Conservation (phyloP, 1,139 yeast species). For the Saccharomycopsis phalli region DNA sequence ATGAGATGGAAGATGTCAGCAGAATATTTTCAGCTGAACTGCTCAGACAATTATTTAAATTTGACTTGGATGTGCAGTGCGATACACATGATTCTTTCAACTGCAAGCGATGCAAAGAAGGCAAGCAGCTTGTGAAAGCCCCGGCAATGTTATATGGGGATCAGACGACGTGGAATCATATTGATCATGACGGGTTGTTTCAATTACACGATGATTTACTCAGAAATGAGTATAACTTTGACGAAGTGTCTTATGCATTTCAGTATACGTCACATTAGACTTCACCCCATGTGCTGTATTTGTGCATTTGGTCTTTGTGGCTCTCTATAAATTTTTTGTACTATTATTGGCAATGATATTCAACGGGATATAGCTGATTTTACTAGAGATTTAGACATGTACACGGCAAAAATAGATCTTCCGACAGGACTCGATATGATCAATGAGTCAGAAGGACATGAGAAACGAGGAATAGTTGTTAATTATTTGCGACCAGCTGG, state of each 20-base stretch:
- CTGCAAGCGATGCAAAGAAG: constrained; percentile 74
- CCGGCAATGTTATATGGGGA: constrained; percentile 96
- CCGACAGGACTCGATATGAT: background rate
- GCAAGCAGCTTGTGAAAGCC: constrained; percentile 57
- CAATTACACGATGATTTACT: constrained; percentile 69
- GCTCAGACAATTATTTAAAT: constrained; percentile 66
- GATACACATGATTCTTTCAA: constrained; percentile 92
- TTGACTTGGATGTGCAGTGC: constrained; percentile 58
- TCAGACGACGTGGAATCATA: constrained; percentile 96
- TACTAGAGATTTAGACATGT: too few relatives aligned
- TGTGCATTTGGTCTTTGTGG: too few relatives aligned
- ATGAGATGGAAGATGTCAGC: constrained; percentile 92
- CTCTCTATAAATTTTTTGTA: too few relatives aligned
- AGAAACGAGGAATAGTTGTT: constrained; percentile 3
- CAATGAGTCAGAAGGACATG: constrained; percentile 3
- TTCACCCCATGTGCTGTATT: background rate
- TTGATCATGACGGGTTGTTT: constrained; percentile 50
- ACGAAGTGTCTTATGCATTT: constrained; percentile 78
- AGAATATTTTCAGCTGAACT: constrained; percentile 79
- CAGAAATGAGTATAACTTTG: constrained; percentile 58
- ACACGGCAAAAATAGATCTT: background rate
- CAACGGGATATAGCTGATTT: too few relatives aligned
- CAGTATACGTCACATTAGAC: constrained; percentile 78
- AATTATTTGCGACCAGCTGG: too few relatives aligned
- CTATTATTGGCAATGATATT: too few relatives aligned